Evolutionary conservation across 495 filamentous ascomycete species (phyloP), one percentile per base, ranked within the genome.

Genomic region (Podospora sp.): DNA sequence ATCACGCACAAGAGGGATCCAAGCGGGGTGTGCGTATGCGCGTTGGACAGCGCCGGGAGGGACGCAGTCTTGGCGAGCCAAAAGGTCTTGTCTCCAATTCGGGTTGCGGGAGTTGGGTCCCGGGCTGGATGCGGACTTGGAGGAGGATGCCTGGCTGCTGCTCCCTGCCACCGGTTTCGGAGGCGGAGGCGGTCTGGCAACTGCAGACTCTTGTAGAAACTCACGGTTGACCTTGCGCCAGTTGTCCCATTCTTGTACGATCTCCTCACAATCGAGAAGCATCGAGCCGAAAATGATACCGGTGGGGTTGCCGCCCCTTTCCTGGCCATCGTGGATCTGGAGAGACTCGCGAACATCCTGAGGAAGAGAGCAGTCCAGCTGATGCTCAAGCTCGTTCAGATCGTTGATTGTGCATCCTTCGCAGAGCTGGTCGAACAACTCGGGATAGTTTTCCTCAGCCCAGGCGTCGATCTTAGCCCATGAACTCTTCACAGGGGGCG

Each of bases 201-300:
- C 79, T 14, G 84, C 71, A 0, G 86, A 83, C 58, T 84, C 79
- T 21, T 83, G 82, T 53, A 98, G 83, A 73, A 90, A 97, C 74
- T 97, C 92, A 60, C 91, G 87, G 76, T 96, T 96, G 66, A 99
- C 95, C 65, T 86, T 88, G 70, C 90, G 89, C 95, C 95, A 99
- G 74, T 97, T 97, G 68, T 90, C 89, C 91, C 95, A 98, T 78
- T 99, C 95, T 78, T 97, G 91, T 7, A 98, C 89, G 61, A 99
- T 97, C 77, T 99, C 95, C 76, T 99, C 95, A 76, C 95, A 99
- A 73, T 99, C 95, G 55, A 99, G 85, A 53, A 98, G 82, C 95
- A 99, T 99, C 73, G 85, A 88, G 46, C 93, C 86, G 75, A 99
- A 98, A 50, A 99, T 87, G 64, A 97, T 88, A 66, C 95, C 95